Conservation (phyloP, 345 rosid species). For the Pseudoturritis turrita region DNA sequence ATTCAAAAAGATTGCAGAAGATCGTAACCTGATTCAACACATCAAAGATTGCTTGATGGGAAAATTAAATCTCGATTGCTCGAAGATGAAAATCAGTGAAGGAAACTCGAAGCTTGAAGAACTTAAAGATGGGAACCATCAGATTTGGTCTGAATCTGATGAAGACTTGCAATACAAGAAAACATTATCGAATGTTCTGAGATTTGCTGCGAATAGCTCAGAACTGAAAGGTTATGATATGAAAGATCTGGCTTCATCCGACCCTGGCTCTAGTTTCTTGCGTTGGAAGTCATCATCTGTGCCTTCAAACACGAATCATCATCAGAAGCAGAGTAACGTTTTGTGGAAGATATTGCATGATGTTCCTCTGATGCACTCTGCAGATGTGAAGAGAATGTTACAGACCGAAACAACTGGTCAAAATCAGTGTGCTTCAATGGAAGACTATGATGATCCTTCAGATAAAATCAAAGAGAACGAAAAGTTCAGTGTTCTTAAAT, state of each 20-base stretch:
- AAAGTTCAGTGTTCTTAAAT: slow-evolving; percentile 39
- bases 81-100: neutral
- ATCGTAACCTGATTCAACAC: slow-evolving; percentile 59
- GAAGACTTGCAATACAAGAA: slow-evolving; percentile 43
- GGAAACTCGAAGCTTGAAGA: neutral
- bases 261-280: slow-evolving; percentile 44
- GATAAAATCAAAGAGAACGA: slow-evolving; percentile 35
- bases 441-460: neutral
- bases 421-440: neutral
- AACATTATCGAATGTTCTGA: slow-evolving; percentile 39
- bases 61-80: slow-evolving; percentile 58
- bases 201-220: slow-evolving; percentile 28
- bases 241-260: neutral
- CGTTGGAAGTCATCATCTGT: slow-evolving; percentile 46
- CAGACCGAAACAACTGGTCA: neutral
- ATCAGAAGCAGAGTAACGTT: slow-evolving; percentile 34
- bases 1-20: slow-evolving; percentile 51
- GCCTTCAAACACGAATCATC: neutral
- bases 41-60: slow-evolving; percentile 59
- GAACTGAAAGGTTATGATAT: neutral
- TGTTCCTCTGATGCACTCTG: slow-evolving; percentile 52
- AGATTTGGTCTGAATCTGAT: neutral
- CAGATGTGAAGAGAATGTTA: neutral
- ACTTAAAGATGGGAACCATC: neutral
- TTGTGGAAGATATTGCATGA: slow-evolving; percentile 48